These are phyloP conservation scores for Aspergillus asperescens DNA, from an alignment of 495 filamentous ascomycete species.

Conservation along the genomic window DNA sequence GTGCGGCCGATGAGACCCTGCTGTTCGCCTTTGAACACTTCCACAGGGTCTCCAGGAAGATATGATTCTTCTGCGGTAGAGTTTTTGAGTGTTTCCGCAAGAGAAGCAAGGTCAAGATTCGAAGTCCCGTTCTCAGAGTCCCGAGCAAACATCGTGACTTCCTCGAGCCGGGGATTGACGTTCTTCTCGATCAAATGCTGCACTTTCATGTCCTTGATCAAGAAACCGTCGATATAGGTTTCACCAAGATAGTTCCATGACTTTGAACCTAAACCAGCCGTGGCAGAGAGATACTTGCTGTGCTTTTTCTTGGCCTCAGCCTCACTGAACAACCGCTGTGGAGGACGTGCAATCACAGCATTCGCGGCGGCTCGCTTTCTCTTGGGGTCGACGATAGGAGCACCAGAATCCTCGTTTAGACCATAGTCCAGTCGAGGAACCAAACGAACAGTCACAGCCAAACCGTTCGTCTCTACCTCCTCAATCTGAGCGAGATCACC, in stretches of 20 bases:
- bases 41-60: conserved; percentile 85
- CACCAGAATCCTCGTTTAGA: conserved; percentile 66
- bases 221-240: conserved; percentile 86
- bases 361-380: conserved; percentile 65
- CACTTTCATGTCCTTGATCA: conserved; percentile 90
- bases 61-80: conserved; percentile 72
- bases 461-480: conserved; percentile 86
- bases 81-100: conserved; percentile 81
- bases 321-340: conserved; percentile 89
- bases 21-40: conserved; percentile 95
- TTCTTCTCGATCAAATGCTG: conserved; percentile 75
- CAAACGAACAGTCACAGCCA: conserved; percentile 77
- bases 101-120: conserved; percentile 83
- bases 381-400: conserved; percentile 54
- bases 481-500: conserved; percentile 91
- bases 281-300: conserved; percentile 58
- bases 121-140: conserved; percentile 86
- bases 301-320: conserved; percentile 87
- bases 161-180: conserved; percentile 89
- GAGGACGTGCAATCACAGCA: conserved; percentile 56
- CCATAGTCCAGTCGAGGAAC: conserved; percentile 94
- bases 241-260: conserved; percentile 80
- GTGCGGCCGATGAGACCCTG: conserved; percentile 82
- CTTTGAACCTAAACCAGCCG: conserved; percentile 56
- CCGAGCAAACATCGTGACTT: conserved; percentile 89